Base-by-base conservation (phyloP, 176 grass and related monocot species). In the Phragmites australis region DNA sequence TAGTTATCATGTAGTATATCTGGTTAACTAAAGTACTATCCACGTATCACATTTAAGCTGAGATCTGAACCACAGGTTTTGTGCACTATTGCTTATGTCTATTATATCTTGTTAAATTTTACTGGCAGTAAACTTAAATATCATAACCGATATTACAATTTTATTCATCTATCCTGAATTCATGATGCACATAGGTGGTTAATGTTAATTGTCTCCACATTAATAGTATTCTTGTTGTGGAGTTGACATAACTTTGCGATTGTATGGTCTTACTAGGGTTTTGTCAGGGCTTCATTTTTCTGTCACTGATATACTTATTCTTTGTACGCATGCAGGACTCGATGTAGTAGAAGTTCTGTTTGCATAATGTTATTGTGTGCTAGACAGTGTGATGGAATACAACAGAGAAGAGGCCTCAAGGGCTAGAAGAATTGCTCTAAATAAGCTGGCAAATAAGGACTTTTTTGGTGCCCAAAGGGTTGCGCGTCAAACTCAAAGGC, bases 371-470 rank as follows among this genome's bases (percentile, higher is more conserved):
- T 52, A 18, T 19, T 4, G 40, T 59, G 80, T 49, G 37, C 60
- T 52, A 31, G 34, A 65, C 6, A 67, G 26, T 17, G 7, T 82
- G 73, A 92, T 96, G 90, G 90, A 92, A 72, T 90, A 79, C 65
- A 92, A 92, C 80, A 90, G 85, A 74, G 85, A 90, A 86, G 90
- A 96, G 61, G 85, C 87, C 15, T 9, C 84, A 44, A 87, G 70
- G 65, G 93, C 90, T 39, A 96, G 34, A 77, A 86, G 83, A 34
- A 74, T 96, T 81, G 93, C 90, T 19, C 40, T 86, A 77, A 88
- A 85, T 61, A 94, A 70, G 71, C 72, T 95, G 65, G 62, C 76
- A 25, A 58, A 74, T 25, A 88, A 77, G 77, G 84, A 92, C 50
- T 95, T 86, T 77, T 25, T 39, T 79, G 82, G 84, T 26, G 89